Conservation (phyloP, 768 basidiomycete genomes). For the Auricularia auricula-judae region DNA sequence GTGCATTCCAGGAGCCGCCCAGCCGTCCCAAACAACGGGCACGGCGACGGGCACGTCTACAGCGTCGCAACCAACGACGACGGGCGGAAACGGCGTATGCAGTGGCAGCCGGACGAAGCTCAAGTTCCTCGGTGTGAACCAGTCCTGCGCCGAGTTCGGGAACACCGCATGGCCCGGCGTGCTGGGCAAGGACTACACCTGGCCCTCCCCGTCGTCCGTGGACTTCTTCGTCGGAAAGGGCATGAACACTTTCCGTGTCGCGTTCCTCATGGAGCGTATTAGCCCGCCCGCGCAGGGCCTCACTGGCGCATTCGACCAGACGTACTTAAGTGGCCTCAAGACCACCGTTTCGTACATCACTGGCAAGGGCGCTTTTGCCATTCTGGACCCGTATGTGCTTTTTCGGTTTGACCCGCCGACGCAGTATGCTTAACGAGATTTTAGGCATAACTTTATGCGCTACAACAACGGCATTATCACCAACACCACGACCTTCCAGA, state of each 20-base stretch:
- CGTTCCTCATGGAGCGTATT: slow-evolving; percentile 49
- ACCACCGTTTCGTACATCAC: slow-evolving; percentile 50
- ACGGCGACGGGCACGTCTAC: slow-evolving; percentile 19
- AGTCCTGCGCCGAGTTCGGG: slow-evolving; percentile 55
- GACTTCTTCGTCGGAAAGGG: slow-evolving; percentile 43
- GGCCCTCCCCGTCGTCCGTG: slow-evolving; percentile 28
- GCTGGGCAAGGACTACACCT: slow-evolving; percentile 34
- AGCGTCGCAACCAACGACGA: slow-evolving; percentile 13
- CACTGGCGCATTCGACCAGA: slow-evolving; percentile 39
- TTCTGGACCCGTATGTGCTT: slow-evolving; percentile 35
- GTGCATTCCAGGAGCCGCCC: slow-evolving; percentile 14
- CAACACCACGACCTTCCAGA: slow-evolving; percentile 33
- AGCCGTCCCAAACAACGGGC: slow-evolving; percentile 13
- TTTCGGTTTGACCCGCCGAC: neutral
- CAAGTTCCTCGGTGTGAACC: slow-evolving; percentile 51
- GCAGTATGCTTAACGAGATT: neutral
- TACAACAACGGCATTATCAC: slow-evolving; percentile 44
- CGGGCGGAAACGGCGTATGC: slow-evolving; percentile 16
- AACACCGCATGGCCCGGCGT: slow-evolving; percentile 35
- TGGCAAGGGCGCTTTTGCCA: slow-evolving; percentile 42
- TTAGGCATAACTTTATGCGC: slow-evolving; percentile 44
- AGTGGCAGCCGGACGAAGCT: slow-evolving; percentile 40
- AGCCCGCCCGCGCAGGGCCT: slow-evolving; percentile 42
- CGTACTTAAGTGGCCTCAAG: slow-evolving; percentile 41
- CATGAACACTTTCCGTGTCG: slow-evolving; percentile 53